These are phyloP conservation scores for Trifolium dubium DNA, from an alignment of 306 rosid genomes.

Conservation along the genomic window DNA sequence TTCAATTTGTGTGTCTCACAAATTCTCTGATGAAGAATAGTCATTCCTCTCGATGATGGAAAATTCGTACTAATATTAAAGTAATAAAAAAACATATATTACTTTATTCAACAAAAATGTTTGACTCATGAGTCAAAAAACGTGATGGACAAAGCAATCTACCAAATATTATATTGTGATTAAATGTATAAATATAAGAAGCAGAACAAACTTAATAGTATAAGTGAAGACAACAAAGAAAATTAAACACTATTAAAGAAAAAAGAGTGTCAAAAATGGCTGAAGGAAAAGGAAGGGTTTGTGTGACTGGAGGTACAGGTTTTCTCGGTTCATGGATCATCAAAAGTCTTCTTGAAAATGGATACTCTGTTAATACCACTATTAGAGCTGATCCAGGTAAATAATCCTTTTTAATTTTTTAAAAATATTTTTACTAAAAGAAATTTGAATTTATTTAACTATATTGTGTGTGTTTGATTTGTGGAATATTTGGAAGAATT, in stretches of 20 bases:
- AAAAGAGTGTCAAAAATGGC: slow-evolving; percentile 39
- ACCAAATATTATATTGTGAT: background rate
- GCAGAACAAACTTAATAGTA: background rate
- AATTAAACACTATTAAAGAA: background rate
- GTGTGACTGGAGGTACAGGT: slow-evolving; percentile 69
- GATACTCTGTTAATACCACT: slow-evolving; percentile 58
- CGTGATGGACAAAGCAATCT: slow-evolving; percentile 17
- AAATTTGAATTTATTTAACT: background rate
- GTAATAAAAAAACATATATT: too few relatives aligned
- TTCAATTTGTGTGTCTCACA: too few relatives aligned
- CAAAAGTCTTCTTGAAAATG: slow-evolving; percentile 55
- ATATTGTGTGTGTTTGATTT: background rate
- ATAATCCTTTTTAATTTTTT: background rate
- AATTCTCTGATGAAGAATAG: too few relatives aligned
- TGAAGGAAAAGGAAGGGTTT: slow-evolving; percentile 48
- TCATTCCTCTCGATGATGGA: too few relatives aligned
- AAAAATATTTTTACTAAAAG: background rate
- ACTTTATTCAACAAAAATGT: background rate
- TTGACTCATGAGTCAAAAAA: slow-evolving; percentile 32
- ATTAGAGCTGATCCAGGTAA: slow-evolving; percentile 55
- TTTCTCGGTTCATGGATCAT: slow-evolving; percentile 62
- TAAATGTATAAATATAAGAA: background rate
- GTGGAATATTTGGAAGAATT: background rate
- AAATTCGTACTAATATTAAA: too few relatives aligned
- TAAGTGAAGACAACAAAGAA: background rate